phyloP scores from a whole-genome alignment of 2,329 filamentous ascomycete species.

The Chaetomium sp. region DNA sequence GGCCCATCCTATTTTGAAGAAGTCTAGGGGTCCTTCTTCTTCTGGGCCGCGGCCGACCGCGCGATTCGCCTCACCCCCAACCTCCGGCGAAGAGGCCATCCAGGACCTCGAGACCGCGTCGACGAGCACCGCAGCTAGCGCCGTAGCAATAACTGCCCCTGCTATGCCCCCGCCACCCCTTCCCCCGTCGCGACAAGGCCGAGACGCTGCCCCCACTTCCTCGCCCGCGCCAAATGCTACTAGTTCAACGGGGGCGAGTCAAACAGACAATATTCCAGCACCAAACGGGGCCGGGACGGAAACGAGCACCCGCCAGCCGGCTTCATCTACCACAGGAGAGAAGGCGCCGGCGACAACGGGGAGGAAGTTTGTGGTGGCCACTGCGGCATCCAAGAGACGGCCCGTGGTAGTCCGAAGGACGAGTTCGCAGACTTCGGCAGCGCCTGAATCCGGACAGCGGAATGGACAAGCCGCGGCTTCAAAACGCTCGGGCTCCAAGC shows the following conservation, averaged over 20 bases:
- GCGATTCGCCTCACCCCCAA: conserved; percentile 51
- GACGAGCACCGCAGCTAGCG: conserved; percentile 35
- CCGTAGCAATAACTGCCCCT: conserved; percentile 25
- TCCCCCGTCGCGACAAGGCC: conserved; percentile 20
- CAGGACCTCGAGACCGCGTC: conserved; percentile 35
- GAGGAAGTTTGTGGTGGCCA: conserved; percentile 39
- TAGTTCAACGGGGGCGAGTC: conserved; percentile 24
- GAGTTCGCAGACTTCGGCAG: conserved; percentile 42
- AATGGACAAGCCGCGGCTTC: conserved; percentile 3
- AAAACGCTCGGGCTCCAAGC: conserved; percentile 3
- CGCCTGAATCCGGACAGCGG: conserved; percentile 22
- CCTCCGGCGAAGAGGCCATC: conserved; percentile 39
- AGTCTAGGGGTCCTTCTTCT: conserved; percentile 46
- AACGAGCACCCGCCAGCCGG: conserved; percentile 23
- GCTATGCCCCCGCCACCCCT: conserved; percentile 17
- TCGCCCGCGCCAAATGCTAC: conserved; percentile 20
- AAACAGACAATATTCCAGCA: conserved; percentile 35
- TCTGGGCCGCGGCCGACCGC: conserved; percentile 52
- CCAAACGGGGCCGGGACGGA: conserved; percentile 28
- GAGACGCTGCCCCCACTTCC: conserved; percentile 2
- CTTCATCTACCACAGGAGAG: conserved; percentile 26
- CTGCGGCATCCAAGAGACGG: conserved; percentile 38
- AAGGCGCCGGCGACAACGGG: conserved; percentile 22
- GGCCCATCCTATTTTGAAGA: conserved; percentile 54
- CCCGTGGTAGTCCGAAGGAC: conserved; percentile 40